These are phyloP conservation scores for Pleurotus ostreatus DNA, from an alignment of 768 basidiomycete species.

Conservation along the genomic window DNA sequence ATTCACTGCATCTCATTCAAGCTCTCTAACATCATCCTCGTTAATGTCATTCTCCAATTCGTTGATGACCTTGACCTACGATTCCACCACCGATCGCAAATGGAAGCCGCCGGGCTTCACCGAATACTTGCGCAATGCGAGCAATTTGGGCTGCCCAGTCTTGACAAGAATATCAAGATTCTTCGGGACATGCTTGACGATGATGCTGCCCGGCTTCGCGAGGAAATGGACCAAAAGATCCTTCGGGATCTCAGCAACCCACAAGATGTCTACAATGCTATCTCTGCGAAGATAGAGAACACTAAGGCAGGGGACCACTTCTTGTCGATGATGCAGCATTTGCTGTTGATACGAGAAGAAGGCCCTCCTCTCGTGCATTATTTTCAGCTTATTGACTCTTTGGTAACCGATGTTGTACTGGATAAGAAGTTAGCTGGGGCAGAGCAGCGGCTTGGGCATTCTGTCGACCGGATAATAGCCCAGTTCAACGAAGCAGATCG, in stretches of 20 bases:
- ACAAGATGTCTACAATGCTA: constrained; percentile 82
- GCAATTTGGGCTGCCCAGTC: constrained; percentile 55
- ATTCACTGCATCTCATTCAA: constrained; percentile 21
- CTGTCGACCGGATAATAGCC: constrained; percentile 83
- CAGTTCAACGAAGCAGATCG: constrained; percentile 90
- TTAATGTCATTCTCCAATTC: constrained; percentile 60
- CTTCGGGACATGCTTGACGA: constrained; percentile 63
- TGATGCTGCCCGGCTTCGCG: constrained; percentile 69
- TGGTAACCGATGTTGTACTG: constrained; percentile 88
- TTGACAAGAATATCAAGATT: constrained; percentile 62
- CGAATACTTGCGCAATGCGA: constrained; percentile 69
- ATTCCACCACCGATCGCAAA: constrained; percentile 81
- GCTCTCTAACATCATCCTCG: constrained; percentile 69
- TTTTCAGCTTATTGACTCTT: constrained; percentile 86
- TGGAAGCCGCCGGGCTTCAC: constrained; percentile 83
- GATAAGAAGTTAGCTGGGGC: constrained; percentile 86
- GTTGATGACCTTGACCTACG: constrained; percentile 81
- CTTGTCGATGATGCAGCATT: constrained; percentile 90
- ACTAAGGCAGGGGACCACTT: constrained; percentile 82
- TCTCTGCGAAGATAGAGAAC: constrained; percentile 72
- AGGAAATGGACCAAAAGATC: constrained; percentile 72
- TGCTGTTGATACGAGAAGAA: constrained; percentile 87
- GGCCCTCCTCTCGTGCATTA: constrained; percentile 81
- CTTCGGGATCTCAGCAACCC: constrained; percentile 76
- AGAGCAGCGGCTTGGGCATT: constrained; percentile 81